Conservation (phyloP, 176 grass and related monocot species). For the Puya raimondii region DNA sequence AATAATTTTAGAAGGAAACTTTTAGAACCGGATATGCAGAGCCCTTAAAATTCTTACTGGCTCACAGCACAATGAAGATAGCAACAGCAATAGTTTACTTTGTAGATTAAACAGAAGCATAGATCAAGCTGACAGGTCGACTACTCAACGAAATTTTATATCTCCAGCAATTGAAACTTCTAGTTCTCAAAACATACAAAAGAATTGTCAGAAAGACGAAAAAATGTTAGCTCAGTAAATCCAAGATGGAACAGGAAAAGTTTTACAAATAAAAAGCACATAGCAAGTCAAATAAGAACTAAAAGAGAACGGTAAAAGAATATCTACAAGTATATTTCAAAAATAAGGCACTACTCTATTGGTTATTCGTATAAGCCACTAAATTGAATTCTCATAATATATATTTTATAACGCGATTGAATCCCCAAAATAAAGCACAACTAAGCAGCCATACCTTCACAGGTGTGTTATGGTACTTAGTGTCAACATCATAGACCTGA, state of each 20-base stretch:
- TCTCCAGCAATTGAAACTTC: not conserved
- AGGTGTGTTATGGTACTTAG: slow-evolving; percentile 64
- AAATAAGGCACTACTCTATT: not conserved
- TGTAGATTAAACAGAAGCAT: not conserved
- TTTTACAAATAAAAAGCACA: no score
- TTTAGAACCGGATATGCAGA: not conserved
- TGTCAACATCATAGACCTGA: slow-evolving; percentile 81
- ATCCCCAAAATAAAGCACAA: not conserved
- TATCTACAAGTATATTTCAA: no score
- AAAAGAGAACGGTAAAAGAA: no score
- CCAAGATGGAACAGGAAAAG: no score
- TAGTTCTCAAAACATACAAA: not conserved
- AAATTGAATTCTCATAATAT: not conserved
- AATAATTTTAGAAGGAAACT: not conserved
- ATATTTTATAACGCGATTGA: not conserved
- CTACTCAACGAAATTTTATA: not conserved
- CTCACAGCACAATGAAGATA: not conserved
- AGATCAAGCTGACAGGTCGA: not conserved
- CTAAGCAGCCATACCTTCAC: slow-evolving; percentile 57
- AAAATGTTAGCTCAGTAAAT: no score
- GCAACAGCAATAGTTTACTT: not conserved
- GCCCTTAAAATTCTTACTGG: not conserved
- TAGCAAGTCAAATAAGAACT: no score
- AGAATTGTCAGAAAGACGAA: not conserved
- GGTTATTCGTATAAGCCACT: not conserved